Evolutionary conservation across 139 green algal species (phyloP), one percentile per base, ranked within the genome.

Genomic region (Chlamydomonas asymmetrica): DNA sequence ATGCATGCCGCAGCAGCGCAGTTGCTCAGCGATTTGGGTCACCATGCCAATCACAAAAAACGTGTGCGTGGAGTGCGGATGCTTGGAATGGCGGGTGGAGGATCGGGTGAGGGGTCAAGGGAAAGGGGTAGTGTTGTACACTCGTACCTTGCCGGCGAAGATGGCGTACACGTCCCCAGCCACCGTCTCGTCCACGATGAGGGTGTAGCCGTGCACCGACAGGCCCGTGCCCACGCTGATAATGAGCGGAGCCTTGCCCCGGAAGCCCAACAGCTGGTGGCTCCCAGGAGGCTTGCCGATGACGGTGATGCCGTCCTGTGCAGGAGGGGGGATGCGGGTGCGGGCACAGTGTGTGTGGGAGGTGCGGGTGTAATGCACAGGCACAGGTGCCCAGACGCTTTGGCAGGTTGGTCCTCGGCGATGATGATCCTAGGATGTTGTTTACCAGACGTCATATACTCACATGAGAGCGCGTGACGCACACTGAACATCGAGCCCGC

Each of bases 171-270:
- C 77, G 22, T 94, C 88, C 1, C 78, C 89, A 23, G 80, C 84
- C 13, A 80, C 76, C 0, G 67, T 43, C 62, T 96, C 89, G 39
- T 94, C 92, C 13, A 66, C 82, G 3, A 97, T 87, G 2, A 97
- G 35, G 0, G 87, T 97, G 80, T 86, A 97, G 29, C 92, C 91
- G 0, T 79, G 81, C 18, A 69, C 49, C 0, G 76, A 62, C 56
- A 85, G 63, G 0, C 84, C 83, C 18, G 87, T 80, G 35, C 83
- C 84, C 5, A 75, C 66, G 9, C 75, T 80, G 23, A 85, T 76
- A 25, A 93, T 70, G 5, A 94, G 75, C 0, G 92, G 90, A n/a
- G n/a, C n/a, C n/a, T 66, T 73, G 52, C 72, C 72, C 27, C 79
- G 48, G 77, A 90, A 91, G 40, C 75, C 78, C 41, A 97, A 66